These are phyloP conservation scores for Yamadazyma kanchanaburiensis DNA, from an alignment of 1,139 yeast species.

Conservation along the genomic window DNA sequence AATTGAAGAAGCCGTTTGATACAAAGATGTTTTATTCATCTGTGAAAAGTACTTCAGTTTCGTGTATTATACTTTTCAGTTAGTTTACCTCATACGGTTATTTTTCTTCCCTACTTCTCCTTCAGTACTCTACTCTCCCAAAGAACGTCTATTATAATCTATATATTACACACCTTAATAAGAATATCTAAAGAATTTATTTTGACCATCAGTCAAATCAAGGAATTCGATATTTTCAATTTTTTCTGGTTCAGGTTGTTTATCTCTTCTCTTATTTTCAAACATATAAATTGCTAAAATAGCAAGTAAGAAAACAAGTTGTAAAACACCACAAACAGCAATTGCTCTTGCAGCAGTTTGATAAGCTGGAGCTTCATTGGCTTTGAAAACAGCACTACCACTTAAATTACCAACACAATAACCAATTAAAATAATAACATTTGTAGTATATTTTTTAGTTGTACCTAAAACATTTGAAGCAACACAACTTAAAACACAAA, in stretches of 20 bases:
- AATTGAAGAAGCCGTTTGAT: too few relatives aligned
- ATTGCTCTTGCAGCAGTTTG: conserved; percentile 40
- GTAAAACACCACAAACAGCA: conserved; percentile 25
- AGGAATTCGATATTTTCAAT: conserved; percentile 51
- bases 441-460: conserved; percentile 60
- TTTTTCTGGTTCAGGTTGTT: conserved; percentile 8
- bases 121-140: too few relatives aligned
- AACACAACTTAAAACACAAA: conserved; percentile 45
- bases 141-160: too few relatives aligned
- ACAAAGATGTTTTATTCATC: too few relatives aligned
- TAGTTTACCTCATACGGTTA: too few relatives aligned
- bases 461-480: conserved; percentile 66
- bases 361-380: conserved; percentile 50
- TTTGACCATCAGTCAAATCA: conserved; percentile 66
- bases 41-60: too few relatives aligned
- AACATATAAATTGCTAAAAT: conserved; percentile 26
- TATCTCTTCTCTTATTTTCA: conserved; percentile 27
- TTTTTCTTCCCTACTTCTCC: too few relatives aligned
- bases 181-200: conserved; percentile 57
- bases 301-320: conserved; percentile 17
- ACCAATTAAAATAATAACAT: conserved; percentile 56
- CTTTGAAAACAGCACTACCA: conserved; percentile 67
- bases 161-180: too few relatives aligned
- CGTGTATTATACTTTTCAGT: too few relatives aligned
- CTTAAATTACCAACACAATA: conserved; percentile 66